A percentile compares a stretch with the other conserved stretches of the same genome.
Conservation (phyloP, 257 asterid species). For the Mentha longifolia region DNA sequence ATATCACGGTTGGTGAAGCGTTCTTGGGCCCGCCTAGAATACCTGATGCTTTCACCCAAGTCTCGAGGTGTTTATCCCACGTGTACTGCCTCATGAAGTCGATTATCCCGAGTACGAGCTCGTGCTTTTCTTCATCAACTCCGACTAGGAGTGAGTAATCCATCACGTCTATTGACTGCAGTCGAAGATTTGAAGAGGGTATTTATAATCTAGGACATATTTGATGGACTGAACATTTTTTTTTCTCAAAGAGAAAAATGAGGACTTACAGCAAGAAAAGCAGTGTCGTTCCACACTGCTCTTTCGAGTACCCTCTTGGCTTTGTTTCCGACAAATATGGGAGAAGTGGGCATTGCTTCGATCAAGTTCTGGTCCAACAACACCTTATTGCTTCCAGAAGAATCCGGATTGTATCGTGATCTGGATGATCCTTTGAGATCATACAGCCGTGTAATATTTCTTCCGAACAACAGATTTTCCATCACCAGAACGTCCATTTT, state of each 20-base stretch:
- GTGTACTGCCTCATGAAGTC: conserved; percentile 99
- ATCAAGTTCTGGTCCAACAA: conserved; percentile 93
- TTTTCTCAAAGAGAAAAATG: background rate
- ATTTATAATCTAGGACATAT: background rate
- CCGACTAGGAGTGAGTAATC: conserved; percentile 94
- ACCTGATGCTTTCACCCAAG: conserved; percentile 95
- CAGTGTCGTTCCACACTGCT: conserved; percentile 98
- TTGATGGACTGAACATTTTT: background rate
- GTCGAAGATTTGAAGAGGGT: background rate
- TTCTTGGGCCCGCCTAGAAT: conserved; percentile 95
- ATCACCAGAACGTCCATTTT: conserved; percentile 93
- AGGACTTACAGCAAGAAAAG: conserved; percentile 89
- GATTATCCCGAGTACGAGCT: conserved; percentile 92
- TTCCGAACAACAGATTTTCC: conserved; percentile 94
- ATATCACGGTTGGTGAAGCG: conserved; percentile 80
- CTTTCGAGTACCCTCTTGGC: conserved; percentile 85
- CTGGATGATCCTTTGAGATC: conserved; percentile 97
- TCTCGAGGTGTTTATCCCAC: conserved; percentile 97
- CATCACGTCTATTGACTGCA: conserved; percentile 91
- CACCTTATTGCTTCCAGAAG: conserved; percentile 89
- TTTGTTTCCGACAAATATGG: conserved; percentile 90
- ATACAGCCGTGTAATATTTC: conserved; percentile 81
- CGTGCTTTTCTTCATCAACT: conserved; percentile 86
- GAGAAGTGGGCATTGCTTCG: conserved; percentile 98
- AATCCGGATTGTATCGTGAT: conserved; percentile 85